Percentiles rank a stretch among this genome's conserved stretches.
phyloP scores from a whole-genome alignment of 106 monocot genomes.

The Platanthera guangdongensis region DNA sequence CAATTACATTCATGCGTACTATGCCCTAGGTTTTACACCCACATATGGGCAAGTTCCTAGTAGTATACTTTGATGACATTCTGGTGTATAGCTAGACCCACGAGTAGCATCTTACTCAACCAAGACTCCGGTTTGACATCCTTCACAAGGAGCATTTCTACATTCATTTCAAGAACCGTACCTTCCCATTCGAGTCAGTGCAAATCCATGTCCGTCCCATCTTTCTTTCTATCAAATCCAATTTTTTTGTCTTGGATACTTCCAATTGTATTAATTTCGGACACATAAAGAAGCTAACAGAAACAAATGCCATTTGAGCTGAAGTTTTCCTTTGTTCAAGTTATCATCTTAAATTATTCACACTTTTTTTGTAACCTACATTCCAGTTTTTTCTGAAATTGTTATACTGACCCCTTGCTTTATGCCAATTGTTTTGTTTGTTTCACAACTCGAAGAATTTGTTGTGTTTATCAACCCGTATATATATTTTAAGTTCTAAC shows the following conservation, averaged over 20 bases:
- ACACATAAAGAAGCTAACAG: background rate
- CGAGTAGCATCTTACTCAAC: too few species aligned
- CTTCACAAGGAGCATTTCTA: too few species aligned
- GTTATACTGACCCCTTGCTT: background rate
- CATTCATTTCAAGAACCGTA: too few species aligned
- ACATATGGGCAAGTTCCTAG: too few species aligned
- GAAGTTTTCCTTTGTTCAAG: background rate
- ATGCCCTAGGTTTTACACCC: too few species aligned
- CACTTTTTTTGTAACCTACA: background rate
- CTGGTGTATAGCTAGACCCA: too few species aligned
- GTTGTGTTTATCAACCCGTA: background rate
- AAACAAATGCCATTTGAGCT: constrained; percentile 1
- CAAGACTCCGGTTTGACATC: too few species aligned
- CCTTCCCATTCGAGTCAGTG: too few species aligned
- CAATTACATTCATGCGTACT: too few species aligned
- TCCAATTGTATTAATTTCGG: background rate
- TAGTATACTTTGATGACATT: too few species aligned
- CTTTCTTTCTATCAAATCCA: background rate
- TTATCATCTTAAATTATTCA: background rate
- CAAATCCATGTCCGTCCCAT: too few species aligned
- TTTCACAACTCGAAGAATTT: background rate
- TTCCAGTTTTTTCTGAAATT: background rate
- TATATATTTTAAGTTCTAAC: background rate
- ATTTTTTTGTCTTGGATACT: background rate
- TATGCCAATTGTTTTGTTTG: background rate